Percentiles rank a stretch among this genome's conserved stretches.
phyloP scores from a whole-genome alignment of 2,329 filamentous ascomycete genomes.

The Beauveria pseudobassiana region DNA sequence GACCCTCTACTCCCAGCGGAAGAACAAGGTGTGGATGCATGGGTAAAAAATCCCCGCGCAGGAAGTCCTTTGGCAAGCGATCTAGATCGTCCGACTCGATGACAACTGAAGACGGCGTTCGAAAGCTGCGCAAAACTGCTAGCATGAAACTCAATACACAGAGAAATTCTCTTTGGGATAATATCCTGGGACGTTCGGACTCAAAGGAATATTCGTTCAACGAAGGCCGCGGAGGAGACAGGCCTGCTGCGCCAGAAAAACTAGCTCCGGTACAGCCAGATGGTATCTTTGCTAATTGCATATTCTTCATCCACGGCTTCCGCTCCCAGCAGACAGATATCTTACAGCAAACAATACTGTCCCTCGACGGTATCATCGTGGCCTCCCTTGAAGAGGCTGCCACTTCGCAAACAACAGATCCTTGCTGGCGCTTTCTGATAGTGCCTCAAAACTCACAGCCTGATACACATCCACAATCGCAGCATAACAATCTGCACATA shows the following conservation, averaged over 20 bases:
- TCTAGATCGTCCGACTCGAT: conserved; percentile 40
- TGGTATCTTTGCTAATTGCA: conserved; percentile 47
- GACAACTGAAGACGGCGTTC: conserved; percentile 49
- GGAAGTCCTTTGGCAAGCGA: conserved; percentile 51
- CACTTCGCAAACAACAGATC: conserved; percentile 20
- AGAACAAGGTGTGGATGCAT: conserved; percentile 71
- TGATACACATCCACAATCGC: conserved; percentile 32
- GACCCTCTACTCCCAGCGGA: conserved; percentile 63
- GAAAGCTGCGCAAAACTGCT: conserved; percentile 81
- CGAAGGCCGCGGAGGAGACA: conserved; percentile 16
- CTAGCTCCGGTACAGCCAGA: conserved; percentile 19
- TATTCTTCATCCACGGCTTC: conserved; percentile 56
- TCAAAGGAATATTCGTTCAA: conserved; percentile 28
- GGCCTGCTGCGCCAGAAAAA: conserved; percentile 8
- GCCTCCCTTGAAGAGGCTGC: conserved; percentile 34
- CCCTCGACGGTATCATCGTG: conserved; percentile 39
- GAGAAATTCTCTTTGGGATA: conserved; percentile 79
- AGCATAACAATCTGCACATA: conserved; percentile 34
- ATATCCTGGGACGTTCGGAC: conserved; percentile 57
- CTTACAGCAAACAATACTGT: conserved; percentile 39
- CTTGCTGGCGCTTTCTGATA: conserved; percentile 40
- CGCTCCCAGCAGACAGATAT: conserved; percentile 41
- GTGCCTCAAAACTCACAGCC: conserved; percentile 46
- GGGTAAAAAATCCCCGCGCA: conserved; percentile 46
- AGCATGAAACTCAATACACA: conserved; percentile 78